These are phyloP conservation scores for Salinomyces thailandicus DNA, from an alignment of 2,329 filamentous ascomycete species.

Conservation along the genomic window DNA sequence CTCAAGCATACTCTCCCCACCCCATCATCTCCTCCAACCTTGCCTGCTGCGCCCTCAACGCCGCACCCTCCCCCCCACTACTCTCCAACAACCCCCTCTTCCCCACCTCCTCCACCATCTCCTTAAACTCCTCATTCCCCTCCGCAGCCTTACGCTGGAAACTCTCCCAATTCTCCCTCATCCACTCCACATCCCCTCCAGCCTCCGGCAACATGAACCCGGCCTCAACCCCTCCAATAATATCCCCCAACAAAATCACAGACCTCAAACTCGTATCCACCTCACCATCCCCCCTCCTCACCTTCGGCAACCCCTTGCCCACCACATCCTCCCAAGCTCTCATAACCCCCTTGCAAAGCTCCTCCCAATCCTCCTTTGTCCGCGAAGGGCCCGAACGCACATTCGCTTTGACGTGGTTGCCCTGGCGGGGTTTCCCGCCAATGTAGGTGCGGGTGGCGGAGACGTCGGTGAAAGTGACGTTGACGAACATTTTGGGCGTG, in stretches of 20 bases:
- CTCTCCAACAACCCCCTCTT: slow-evolving; percentile 19
- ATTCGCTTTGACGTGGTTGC: slow-evolving; percentile 27
- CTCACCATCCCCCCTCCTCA: slow-evolving; percentile 10
- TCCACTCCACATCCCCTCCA: slow-evolving; percentile 24
- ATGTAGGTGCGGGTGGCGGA: slow-evolving; percentile 22
- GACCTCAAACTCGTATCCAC: slow-evolving; percentile 15
- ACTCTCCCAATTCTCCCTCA: slow-evolving; percentile 23
- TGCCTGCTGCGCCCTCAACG: slow-evolving; percentile 6
- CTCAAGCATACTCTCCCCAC: slow-evolving; percentile 19
- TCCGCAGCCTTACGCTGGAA: slow-evolving; percentile 26
- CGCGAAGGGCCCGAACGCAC: slow-evolving; percentile 26
- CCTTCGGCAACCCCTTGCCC: slow-evolving; percentile 9
- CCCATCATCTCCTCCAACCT: slow-evolving; percentile 21
- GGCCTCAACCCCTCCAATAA: slow-evolving; percentile 24
- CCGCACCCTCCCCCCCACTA: slow-evolving; percentile 10
- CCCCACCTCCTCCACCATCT: slow-evolving; percentile 24
- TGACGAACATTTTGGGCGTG: slow-evolving; percentile 35
- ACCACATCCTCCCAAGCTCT: slow-evolving; percentile 23
- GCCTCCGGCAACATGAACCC: slow-evolving; percentile 23
- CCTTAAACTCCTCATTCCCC: slow-evolving; percentile 26
- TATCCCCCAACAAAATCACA: slow-evolving; percentile 18
- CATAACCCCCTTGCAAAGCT: slow-evolving; percentile 16
- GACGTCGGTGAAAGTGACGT: slow-evolving; percentile 31
- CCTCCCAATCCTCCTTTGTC: slow-evolving; percentile 23
- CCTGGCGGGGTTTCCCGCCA: slow-evolving; percentile 25